Percentiles rank a stretch among this genome's conserved stretches.
These are phyloP conservation scores for Saccharomyces kudriavzevii DNA, from an alignment of 805 yeast genomes.

Conservation along the genomic window DNA sequence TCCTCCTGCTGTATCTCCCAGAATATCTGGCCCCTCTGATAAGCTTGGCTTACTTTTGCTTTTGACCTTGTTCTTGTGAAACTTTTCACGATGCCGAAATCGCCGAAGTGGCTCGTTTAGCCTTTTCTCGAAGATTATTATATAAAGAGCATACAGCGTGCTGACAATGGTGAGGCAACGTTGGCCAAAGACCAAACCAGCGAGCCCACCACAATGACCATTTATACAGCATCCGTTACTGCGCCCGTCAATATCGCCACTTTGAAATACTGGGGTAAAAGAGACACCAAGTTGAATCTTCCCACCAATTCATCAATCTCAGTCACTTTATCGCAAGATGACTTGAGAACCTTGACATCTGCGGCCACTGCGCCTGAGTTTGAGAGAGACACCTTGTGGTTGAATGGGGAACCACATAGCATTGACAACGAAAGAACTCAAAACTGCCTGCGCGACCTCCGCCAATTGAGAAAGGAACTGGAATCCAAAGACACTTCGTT, in stretches of 20 bases:
- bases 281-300: conserved; percentile 78
- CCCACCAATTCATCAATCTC: conserved; percentile 97
- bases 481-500: conserved; percentile 47
- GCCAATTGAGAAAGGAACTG: conserved; percentile 52
- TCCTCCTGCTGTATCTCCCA: neutral
- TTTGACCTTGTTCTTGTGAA: neutral
- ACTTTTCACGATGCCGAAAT: neutral
- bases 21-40: neutral
- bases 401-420: conserved; percentile 78
- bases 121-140: neutral
- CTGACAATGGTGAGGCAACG: neutral
- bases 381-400: conserved; percentile 61
- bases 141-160: neutral
- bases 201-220: conserved; percentile 32
- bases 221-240: conserved; percentile 72
- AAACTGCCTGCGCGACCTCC: conserved; percentile 70
- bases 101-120: neutral
- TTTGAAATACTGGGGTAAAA: conserved; percentile 96
- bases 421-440: conserved; percentile 54
- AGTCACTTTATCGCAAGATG: conserved; percentile 86
- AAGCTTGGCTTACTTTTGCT: neutral
- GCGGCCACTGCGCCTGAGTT: conserved; percentile 60
- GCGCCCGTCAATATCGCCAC: conserved; percentile 99
- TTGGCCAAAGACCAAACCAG: neutral
- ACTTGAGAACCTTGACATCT: conserved; percentile 84